Evolutionary conservation across 2,329 filamentous ascomycete species (phyloP), one percentile per base, ranked within the genome.

Genomic region (Microascus cirrosus): DNA sequence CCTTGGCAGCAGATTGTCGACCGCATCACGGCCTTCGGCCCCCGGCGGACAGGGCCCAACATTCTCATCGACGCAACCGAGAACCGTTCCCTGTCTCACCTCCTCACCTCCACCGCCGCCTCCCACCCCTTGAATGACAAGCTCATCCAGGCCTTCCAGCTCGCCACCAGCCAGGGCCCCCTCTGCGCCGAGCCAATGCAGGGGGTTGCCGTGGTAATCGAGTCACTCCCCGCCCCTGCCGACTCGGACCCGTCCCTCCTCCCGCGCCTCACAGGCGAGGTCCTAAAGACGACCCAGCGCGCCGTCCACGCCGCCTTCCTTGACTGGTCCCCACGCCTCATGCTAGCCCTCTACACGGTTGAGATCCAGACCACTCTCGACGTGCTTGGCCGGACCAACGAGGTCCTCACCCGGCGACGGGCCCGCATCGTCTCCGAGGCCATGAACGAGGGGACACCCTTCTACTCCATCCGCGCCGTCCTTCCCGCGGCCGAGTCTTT

Each of bases 311-410:
- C 86, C 62, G 93, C 86, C 24, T 96, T 97, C 77, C 77, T 96
- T 20, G 94, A 97, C 76, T 99, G 94, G 94, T 93, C 87, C 45
- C 89, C 94, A 0, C 85, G 94, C n/a, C 82, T 99, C 63, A 84
- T 97, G 74, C 83, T 99, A 52, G 94, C 94, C 56, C 97, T 97
- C 90, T 99, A 99, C 76, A 90, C 84, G 58, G 96, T 93, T 70
- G 94, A 97, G 70, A 97, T 99, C 66, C 94, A 97, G 79, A 91
- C 93, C 34, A 92, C 89, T 24, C 93, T 92, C 65, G 94, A 97
- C 72, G 94, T 97, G 50, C 84, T 99, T 5, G 94, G 94, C 24
- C 86, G 90, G 34, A 94, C 97, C 36, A 99, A 99, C 77, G 90
- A 89, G 63, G 93, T 97, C n/a, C 85, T 99, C n/a, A 96, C 93